Evolutionary conservation across 306 rosid species (phyloP).

Genomic region (Delonix regia): DNA sequence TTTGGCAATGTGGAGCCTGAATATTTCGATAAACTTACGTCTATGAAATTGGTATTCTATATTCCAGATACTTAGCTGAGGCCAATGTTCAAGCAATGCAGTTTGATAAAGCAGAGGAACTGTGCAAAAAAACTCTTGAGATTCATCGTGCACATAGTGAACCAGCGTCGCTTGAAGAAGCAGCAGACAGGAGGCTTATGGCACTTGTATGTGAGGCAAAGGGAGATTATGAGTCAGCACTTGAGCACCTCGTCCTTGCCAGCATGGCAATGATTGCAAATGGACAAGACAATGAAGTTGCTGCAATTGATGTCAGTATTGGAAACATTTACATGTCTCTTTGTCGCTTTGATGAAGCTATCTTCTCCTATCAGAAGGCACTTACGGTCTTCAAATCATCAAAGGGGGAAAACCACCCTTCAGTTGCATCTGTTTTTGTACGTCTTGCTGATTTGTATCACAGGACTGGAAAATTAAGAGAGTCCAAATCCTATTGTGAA

Average conservation of each 20-base stretch:
- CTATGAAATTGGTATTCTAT: conserved; percentile 20
- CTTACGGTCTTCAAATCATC: conserved; percentile 92
- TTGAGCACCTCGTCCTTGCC: conserved; percentile 97
- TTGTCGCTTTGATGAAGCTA: conserved; percentile 94
- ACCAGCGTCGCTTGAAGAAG: conserved; percentile 97
- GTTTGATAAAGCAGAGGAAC: conserved; percentile 90
- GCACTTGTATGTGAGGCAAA: conserved; percentile 91
- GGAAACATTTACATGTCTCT: conserved; percentile 95
- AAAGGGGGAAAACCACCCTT: conserved; percentile 92
- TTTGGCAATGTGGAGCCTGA: background rate
- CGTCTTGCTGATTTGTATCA: conserved; percentile 97
- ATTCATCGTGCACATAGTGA: conserved; percentile 91
- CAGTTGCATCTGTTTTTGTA: conserved; percentile 87
- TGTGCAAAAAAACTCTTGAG: conserved; percentile 88
- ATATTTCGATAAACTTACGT: background rate
- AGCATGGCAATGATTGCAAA: conserved; percentile 99
- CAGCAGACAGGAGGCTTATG: conserved; percentile 93
- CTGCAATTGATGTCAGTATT: conserved; percentile 92
- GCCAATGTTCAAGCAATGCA: conserved; percentile 99
- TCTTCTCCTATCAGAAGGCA: conserved; percentile 97
- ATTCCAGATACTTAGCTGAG: conserved; percentile 87
- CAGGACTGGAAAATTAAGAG: conserved; percentile 93
- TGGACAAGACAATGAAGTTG: conserved; percentile 90
- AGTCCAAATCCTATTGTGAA: conserved; percentile 94
- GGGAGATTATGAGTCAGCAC: conserved; percentile 84